Evolutionary conservation across 179 eudicot genomes (phyloP).

Genomic region (Nepenthes alata): DNA sequence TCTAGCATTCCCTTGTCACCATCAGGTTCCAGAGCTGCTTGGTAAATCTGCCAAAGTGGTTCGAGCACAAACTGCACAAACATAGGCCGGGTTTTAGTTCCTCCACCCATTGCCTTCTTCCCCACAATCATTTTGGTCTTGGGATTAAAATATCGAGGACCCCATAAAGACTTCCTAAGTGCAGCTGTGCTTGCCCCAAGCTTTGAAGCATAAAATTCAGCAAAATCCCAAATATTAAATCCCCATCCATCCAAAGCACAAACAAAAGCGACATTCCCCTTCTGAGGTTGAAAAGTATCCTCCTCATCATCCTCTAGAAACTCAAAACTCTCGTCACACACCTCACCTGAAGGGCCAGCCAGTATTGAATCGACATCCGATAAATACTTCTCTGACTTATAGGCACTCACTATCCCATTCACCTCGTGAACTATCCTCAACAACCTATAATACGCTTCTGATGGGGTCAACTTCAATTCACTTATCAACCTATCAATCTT

Average conservation of each 20-base stretch:
- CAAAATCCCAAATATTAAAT: conserved; percentile 59
- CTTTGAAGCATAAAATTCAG: conserved; percentile 66
- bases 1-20: conserved; percentile 51
- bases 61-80: conserved; percentile 78
- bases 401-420: conserved; percentile 73
- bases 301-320: conserved; percentile 71
- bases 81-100: conserved; percentile 58
- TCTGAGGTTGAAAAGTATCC: conserved; percentile 81
- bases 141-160: conserved; percentile 60
- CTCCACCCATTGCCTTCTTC: conserved; percentile 49
- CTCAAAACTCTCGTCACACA: conserved; percentile 35
- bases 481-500: conserved; percentile 83
- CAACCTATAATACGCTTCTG: conserved; percentile 68
- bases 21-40: conserved; percentile 46
- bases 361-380: conserved; percentile 88
- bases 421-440: conserved; percentile 82
- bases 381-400: conserved; percentile 76
- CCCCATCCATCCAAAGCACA: conserved; percentile 99
- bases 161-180: conserved; percentile 64
- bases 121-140: conserved; percentile 61
- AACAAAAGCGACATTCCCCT: conserved; percentile 85
- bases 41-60: conserved; percentile 79
- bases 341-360: conserved; percentile 33
- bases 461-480: conserved; percentile 64
- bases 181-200: conserved; percentile 42